Evolutionary conservation across 2,329 filamentous ascomycete species (phyloP), one percentile per base, ranked within the genome.

Genomic region (Leptographium flavum): DNA sequence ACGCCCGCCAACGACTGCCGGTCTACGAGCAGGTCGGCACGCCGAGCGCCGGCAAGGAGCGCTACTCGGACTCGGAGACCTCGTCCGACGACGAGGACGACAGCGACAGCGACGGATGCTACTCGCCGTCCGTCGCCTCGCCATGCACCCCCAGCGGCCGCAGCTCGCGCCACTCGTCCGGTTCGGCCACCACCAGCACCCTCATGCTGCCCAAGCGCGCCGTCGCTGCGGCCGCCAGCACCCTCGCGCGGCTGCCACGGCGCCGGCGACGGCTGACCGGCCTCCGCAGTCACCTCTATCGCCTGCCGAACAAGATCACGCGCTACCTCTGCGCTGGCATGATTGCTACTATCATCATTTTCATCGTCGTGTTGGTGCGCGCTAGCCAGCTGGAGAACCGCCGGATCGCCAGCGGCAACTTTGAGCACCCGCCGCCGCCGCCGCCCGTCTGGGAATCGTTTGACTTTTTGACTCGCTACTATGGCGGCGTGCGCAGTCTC

Each of bases 361-460:
- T 95, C 63, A 81, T 94, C 46, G 63, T 86, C 46, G 79, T 74
- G 46, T 69, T 95, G 31, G 74, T 86, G 43, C 75, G 83, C 25
- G 80, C 83, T 50, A 87, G 84, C 55, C 74, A 83, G 55, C 64
- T 75, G 17, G 83, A 83, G 52, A 81, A 85, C 56, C 72, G 68
- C 55, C 71, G 68, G 49, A 65, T 82, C 21, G 66, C 73, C 49
- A 60, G 72, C 43, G 71, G 73, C 28, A 69, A 70, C 47, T 57
- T 82, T 25, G 72, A 75, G 15, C 77, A 78, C 51, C 71, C 71
- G 13, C 70, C 76, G 0, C 62, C 74, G 0, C 74, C 78, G 19
- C 83, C 85, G 13, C 76, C 79, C 0, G 63, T 74, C 5, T 96
- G 88, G 87, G 85, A 94, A 59, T 75, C 73, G 10, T 96, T 94